phyloP scores from a whole-genome alignment of 208 protist genomes.

The Trypanosoma lewisi region DNA sequence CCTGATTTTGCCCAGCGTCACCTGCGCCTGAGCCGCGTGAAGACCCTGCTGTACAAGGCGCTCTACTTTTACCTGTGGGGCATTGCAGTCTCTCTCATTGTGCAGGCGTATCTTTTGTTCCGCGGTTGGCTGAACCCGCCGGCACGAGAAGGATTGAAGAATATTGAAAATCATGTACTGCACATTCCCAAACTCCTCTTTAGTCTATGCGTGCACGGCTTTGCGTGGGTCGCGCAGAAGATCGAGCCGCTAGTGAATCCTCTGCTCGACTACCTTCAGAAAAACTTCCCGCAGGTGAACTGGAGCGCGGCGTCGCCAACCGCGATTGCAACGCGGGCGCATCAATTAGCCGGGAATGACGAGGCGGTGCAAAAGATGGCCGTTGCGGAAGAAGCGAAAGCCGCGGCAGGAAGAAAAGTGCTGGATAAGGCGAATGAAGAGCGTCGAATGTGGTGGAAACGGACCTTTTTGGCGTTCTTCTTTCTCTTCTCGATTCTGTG shows the following conservation, averaged over 20 bases:
- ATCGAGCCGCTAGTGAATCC: slow-evolving; percentile 69
- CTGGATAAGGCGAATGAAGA: slow-evolving; percentile 38
- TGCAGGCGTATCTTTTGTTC: slow-evolving; percentile 83
- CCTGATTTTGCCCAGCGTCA: slow-evolving; percentile 69
- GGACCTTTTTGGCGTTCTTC: slow-evolving; percentile 61
- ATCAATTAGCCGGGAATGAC: slow-evolving; percentile 59
- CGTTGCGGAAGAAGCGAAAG: slow-evolving; percentile 39
- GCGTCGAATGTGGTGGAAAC: slow-evolving; percentile 61
- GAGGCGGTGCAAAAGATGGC: slow-evolving; percentile 1
- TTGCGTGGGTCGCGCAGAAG: slow-evolving; percentile 49
- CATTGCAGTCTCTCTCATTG: slow-evolving; percentile 64
- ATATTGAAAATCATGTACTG: slow-evolving; percentile 79
- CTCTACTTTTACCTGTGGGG: slow-evolving; percentile 87
- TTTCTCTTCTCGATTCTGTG: slow-evolving; percentile 66
- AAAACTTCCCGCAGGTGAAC: slow-evolving; percentile 68
- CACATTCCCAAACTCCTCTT: slow-evolving; percentile 84
- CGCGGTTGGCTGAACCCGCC: slow-evolving; percentile 83
- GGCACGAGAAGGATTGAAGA: slow-evolving; percentile 68
- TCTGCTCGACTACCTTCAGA: slow-evolving; percentile 40
- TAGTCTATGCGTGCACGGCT: slow-evolving; percentile 42
- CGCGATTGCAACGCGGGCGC: slow-evolving; percentile 45
- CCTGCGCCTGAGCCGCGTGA: slow-evolving; percentile 57
- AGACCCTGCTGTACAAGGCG: slow-evolving; percentile 70
- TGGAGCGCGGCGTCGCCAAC: slow-evolving; percentile 65
- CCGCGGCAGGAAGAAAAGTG: slow-evolving; percentile 27